Percentiles rank a stretch among this genome's conserved stretches.
Conservation (phyloP, 2,329 filamentous ascomycete genomes). For the Paecilomyces fulvus region DNA sequence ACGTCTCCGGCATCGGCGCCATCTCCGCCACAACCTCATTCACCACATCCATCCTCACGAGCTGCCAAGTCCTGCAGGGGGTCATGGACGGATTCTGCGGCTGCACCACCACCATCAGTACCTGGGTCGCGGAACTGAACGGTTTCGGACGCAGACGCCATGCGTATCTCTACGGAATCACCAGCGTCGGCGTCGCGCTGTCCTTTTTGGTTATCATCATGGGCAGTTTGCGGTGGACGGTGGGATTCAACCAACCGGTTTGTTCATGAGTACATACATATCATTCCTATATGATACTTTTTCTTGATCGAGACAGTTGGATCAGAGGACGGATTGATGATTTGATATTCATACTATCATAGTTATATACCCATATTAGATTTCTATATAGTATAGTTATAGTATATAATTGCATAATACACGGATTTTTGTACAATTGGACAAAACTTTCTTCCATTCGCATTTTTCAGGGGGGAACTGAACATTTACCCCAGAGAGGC, state of each 20-base stretch:
- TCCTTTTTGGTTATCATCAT: slow-evolving; percentile 45
- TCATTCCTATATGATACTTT: too few species aligned
- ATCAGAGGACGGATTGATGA: too few species aligned
- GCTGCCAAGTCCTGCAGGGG: slow-evolving; percentile 61
- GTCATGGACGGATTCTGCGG: slow-evolving; percentile 62
- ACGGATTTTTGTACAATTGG: background rate
- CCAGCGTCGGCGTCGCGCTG: slow-evolving; percentile 42
- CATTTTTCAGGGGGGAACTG: too few species aligned
- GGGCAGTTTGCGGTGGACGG: slow-evolving; percentile 49
- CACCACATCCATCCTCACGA: slow-evolving; percentile 25
- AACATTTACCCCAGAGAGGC: too few species aligned
- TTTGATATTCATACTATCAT: background rate
- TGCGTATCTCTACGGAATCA: slow-evolving; percentile 53
- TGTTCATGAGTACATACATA: slow-evolving; percentile 19
- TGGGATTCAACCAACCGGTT: slow-evolving; percentile 26
- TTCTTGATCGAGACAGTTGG: too few species aligned
- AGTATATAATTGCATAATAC: background rate
- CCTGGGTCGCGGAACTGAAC: slow-evolving; percentile 56
- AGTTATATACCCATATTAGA: background rate
- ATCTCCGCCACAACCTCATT: slow-evolving; percentile 35
- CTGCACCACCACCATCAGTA: slow-evolving; percentile 58
- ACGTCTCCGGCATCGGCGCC: slow-evolving; percentile 44
- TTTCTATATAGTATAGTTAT: background rate
- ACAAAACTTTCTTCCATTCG: too few species aligned
- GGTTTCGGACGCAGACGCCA: slow-evolving; percentile 42